Conservation (phyloP, 2,329 filamentous ascomycete species). For the Teratosphaeria epicoccoides region DNA sequence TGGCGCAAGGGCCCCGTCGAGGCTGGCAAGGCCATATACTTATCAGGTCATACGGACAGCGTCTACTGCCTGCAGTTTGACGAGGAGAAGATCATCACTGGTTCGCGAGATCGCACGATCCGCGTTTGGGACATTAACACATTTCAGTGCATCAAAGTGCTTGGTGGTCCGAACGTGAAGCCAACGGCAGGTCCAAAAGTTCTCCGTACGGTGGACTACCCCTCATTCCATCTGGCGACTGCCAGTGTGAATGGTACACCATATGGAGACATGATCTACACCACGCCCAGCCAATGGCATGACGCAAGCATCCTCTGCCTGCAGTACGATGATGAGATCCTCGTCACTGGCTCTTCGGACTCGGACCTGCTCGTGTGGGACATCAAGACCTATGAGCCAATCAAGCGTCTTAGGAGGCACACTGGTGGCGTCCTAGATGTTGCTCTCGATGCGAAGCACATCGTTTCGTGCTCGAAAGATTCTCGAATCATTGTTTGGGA, state of each 20-base stretch:
- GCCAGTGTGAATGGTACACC: slow-evolving; percentile 38
- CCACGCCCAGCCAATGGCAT: slow-evolving; percentile 53
- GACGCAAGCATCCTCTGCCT: slow-evolving; percentile 88
- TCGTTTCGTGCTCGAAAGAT: slow-evolving; percentile 96
- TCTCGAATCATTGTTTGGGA: slow-evolving; percentile 91
- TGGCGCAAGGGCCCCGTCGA: slow-evolving; percentile 58
- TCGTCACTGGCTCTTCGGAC: slow-evolving; percentile 93
- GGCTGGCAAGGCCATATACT: slow-evolving; percentile 70
- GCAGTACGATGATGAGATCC: slow-evolving; percentile 84
- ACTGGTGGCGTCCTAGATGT: slow-evolving; percentile 85
- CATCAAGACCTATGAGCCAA: slow-evolving; percentile 67
- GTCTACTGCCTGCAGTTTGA: slow-evolving; percentile 98
- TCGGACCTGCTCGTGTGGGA: slow-evolving; percentile 85
- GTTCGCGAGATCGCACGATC: slow-evolving; percentile 89
- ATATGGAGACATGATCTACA: slow-evolving; percentile 37
- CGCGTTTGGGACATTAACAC: slow-evolving; percentile 93
- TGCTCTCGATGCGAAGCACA: slow-evolving; percentile 82
- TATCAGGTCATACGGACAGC: slow-evolving; percentile 88
- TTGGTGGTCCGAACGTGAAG: slow-evolving; percentile 61
- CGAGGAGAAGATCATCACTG: slow-evolving; percentile 94
- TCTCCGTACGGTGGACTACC: slow-evolving; percentile 32
- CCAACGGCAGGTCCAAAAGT: slow-evolving; percentile 37
- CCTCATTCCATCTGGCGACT: slow-evolving; percentile 28
- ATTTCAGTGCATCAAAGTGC: slow-evolving; percentile 72
- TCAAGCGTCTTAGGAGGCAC: slow-evolving; percentile 68